phyloP scores from a whole-genome alignment of 176 grass and related monocot species.

The Eremochloa ophiuroides region DNA sequence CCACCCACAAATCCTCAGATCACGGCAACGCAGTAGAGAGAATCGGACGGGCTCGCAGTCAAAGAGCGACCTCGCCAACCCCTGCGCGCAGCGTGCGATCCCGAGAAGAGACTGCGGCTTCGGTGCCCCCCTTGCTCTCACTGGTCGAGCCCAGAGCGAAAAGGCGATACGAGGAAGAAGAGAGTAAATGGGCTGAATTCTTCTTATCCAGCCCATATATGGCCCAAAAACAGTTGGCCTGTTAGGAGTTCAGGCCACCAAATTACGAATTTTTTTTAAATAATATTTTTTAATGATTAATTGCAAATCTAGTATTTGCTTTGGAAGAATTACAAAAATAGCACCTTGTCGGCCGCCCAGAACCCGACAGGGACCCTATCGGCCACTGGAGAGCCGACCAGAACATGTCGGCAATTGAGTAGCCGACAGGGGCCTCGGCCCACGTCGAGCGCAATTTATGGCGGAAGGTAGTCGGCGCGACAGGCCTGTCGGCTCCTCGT shows the following conservation, averaged over 20 bases:
- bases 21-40: not conserved
- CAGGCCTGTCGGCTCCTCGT: too few species aligned
- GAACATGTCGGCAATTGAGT: too few species aligned
- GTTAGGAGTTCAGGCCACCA: not conserved
- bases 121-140: not conserved
- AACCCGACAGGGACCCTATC: too few species aligned
- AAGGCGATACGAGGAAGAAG: not conserved
- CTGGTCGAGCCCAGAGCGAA: not conserved
- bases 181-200: not conserved
- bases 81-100: slow-evolving; percentile 1
- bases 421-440: too few species aligned
- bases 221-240: not conserved
- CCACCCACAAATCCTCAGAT: not conserved
- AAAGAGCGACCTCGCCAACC: not conserved
- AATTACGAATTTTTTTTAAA: too few species aligned
- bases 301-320: too few species aligned
- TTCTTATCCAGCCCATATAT: not conserved
- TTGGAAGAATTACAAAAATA: too few species aligned
- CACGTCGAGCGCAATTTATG: too few species aligned
- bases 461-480: too few species aligned
- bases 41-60: not conserved
- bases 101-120: slow-evolving; percentile 13
- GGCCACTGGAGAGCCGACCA: too few species aligned
- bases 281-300: too few species aligned
- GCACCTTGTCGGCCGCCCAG: too few species aligned